A percentile compares a stretch with the other conserved stretches of the same genome.
Conservation (phyloP, 768 basidiomycete genomes). For the Lactarius akahatsu region DNA sequence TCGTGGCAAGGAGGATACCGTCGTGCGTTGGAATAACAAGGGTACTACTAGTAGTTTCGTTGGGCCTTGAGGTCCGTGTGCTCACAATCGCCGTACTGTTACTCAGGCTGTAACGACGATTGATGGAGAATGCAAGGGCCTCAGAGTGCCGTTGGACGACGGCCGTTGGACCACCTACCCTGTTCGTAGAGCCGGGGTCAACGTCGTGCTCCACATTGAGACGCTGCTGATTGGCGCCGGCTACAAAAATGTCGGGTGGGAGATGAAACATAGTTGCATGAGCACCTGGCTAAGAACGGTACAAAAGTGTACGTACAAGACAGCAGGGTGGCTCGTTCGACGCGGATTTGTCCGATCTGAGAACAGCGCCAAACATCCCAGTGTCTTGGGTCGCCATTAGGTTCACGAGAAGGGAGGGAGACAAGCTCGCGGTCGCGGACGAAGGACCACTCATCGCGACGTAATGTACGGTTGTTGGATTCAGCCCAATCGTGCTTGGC, state of each 20-base stretch:
- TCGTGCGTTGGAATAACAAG: constrained; percentile 23
- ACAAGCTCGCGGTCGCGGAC: constrained; percentile 15
- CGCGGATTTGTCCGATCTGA: constrained; percentile 39
- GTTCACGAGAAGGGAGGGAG: constrained; percentile 6
- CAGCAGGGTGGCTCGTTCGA: constrained; percentile 20
- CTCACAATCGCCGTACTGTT: constrained; percentile 29
- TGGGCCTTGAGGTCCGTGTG: constrained; percentile 22
- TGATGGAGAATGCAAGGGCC: constrained; percentile 75
- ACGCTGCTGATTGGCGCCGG: constrained; percentile 63
- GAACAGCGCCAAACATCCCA: constrained; percentile 33
- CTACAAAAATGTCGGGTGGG: constrained; percentile 34
- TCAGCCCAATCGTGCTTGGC: no score
- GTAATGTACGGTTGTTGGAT: neutral
- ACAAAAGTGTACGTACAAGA: constrained; percentile 16
- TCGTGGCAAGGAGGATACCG: constrained; percentile 67
- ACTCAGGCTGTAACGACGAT: constrained; percentile 54
- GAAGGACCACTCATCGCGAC: constrained; percentile 22
- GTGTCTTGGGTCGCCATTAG: constrained; percentile 19
- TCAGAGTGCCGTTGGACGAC: constrained; percentile 84
- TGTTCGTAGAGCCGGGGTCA: constrained; percentile 46
- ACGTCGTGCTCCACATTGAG: constrained; percentile 58
- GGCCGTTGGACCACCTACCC: constrained; percentile 54
- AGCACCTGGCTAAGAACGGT: neutral
- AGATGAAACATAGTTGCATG: constrained; percentile 3
- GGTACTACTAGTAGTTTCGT: constrained; percentile 4